Conservation (phyloP, 169 alveolate species). For the Cryptosporidium ubiquitum region DNA sequence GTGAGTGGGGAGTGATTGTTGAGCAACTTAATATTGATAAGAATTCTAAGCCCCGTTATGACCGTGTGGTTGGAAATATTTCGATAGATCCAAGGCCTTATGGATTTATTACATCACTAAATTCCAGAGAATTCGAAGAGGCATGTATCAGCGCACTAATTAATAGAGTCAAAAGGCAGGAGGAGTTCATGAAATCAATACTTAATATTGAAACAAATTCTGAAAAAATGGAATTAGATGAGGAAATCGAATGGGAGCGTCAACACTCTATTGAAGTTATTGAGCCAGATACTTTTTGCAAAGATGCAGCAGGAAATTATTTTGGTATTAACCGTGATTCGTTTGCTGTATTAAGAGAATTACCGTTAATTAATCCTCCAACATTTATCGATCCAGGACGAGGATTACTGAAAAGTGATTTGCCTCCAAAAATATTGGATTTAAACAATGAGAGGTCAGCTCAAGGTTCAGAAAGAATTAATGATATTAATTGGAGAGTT, state of each 20-base stretch:
- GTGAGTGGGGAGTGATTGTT: constrained; percentile 35
- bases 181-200: not conserved
- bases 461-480: constrained; percentile 6
- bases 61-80: constrained; percentile 38
- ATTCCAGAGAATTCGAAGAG: constrained; percentile 27
- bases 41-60: constrained; percentile 57
- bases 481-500: constrained; percentile 45
- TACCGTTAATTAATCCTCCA: constrained; percentile 33
- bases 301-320: constrained; percentile 63
- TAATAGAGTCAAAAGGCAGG: constrained; percentile 13
- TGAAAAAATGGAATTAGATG: constrained; percentile 4
- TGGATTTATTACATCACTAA: constrained; percentile 36
- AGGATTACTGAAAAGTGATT: constrained; percentile 13
- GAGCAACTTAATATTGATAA: constrained; percentile 44
- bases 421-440: constrained; percentile 25
- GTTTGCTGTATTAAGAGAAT: constrained; percentile 28
- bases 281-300: constrained; percentile 49
- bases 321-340: constrained; percentile 41
- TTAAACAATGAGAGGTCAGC: constrained; percentile 38
- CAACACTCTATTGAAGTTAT: constrained; percentile 8
- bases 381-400: constrained; percentile 29
- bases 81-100: constrained; percentile 53
- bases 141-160: constrained; percentile 25
- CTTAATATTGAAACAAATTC: not conserved
- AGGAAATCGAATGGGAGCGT: constrained; percentile 44